Evolutionary conservation across 2,329 filamentous ascomycete genomes (phyloP).

Genomic region (Thielaviopsis euricoi): DNA sequence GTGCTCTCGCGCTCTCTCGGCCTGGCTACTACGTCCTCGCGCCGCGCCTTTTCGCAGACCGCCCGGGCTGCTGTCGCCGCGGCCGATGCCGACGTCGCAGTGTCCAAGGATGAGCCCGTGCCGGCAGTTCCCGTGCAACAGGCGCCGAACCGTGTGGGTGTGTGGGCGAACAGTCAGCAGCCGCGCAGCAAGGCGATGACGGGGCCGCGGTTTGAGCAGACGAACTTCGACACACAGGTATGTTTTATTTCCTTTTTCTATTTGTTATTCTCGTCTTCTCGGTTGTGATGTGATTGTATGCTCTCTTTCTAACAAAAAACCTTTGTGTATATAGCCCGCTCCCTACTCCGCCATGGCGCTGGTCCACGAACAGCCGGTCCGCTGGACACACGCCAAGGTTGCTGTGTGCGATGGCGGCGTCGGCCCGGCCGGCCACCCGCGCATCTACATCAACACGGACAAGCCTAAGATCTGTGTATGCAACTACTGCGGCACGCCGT

Average conservation of each 20-base stretch:
- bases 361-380: conserved; percentile 88
- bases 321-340: conserved; percentile 47
- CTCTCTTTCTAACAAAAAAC: not conserved
- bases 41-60: not conserved
- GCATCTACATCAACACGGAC: conserved; percentile 94
- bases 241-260: conserved; percentile 17
- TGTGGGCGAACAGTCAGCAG: conserved; percentile 80
- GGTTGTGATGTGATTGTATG: not conserved
- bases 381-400: conserved; percentile 68
- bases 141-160: conserved; percentile 64
- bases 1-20: not conserved
- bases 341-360: conserved; percentile 83
- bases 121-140: conserved; percentile 43
- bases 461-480: conserved; percentile 87
- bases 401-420: conserved; percentile 88
- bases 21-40: conserved; percentile 6
- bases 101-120: conserved; percentile 16
- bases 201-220: conserved; percentile 93
- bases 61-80: not conserved
- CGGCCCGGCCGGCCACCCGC: conserved; percentile 76
- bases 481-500: conserved; percentile 86
- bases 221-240: conserved; percentile 83
- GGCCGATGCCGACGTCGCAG: conserved; percentile 3
- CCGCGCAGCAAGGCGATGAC: conserved; percentile 72
- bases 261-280: not conserved